These are phyloP conservation scores for Rosa lucieae DNA, from an alignment of 306 rosid genomes.

Conservation along the genomic window DNA sequence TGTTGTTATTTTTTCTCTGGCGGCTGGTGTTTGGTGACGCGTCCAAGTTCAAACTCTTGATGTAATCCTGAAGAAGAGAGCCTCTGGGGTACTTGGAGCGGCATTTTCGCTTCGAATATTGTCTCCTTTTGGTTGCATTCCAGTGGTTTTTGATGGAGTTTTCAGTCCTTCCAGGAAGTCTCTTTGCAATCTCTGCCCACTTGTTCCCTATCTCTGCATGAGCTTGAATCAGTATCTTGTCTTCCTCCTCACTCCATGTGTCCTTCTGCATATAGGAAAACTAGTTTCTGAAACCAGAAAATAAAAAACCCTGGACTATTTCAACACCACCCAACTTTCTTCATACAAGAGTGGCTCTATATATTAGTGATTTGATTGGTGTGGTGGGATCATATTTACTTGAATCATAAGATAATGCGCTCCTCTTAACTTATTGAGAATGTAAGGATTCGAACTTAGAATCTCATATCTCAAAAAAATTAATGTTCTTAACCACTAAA, in stretches of 20 bases:
- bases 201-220: constrained; percentile 89
- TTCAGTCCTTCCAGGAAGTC: constrained; percentile 85
- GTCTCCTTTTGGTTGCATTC: constrained; percentile 96
- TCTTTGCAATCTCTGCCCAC: constrained; percentile 97
- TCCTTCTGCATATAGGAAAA: constrained; percentile 61
- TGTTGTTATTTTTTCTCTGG: constrained; percentile 32
- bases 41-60: constrained; percentile 75
- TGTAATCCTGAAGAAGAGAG: constrained; percentile 78
- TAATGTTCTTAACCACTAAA: background rate
- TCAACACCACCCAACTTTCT: background rate
- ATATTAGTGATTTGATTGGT: background rate
- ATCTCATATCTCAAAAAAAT: background rate
- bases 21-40: constrained; percentile 30
- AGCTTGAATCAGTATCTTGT: constrained; percentile 62
- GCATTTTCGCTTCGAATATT: constrained; percentile 78
- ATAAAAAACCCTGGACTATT: background rate
- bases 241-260: constrained; percentile 89
- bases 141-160: constrained; percentile 96
- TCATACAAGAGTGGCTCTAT: background rate
- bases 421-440: background rate
- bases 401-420: background rate
- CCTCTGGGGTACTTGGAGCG: constrained; percentile 70
- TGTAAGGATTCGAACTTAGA: fast-evolving
- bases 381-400: background rate
- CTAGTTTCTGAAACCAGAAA: background rate